phyloP scores from a whole-genome alignment of 2,329 filamentous ascomycete genomes.

The Teratosphaeria destructans region DNA sequence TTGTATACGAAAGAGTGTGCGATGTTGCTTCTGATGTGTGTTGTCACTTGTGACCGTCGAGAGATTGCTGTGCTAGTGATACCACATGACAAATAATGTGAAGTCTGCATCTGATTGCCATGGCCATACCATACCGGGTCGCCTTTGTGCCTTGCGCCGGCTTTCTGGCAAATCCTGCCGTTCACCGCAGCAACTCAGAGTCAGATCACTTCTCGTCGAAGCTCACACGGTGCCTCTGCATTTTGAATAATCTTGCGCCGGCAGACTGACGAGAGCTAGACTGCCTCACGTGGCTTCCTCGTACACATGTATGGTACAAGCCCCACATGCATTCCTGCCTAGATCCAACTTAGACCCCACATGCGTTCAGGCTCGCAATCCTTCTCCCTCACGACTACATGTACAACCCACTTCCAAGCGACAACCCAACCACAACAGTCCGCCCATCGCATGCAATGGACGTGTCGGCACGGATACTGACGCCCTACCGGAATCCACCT shows the following conservation, averaged over 20 bases:
- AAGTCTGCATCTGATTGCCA: background rate
- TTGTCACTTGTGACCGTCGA: background rate
- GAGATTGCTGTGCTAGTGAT: background rate
- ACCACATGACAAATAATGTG: no score
- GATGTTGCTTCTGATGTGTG: background rate
- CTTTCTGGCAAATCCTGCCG: background rate
- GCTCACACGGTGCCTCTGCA: background rate
- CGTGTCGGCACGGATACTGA: conserved; percentile 2
- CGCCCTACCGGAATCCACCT: conserved; percentile 14
- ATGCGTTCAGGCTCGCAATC: background rate
- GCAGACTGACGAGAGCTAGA: background rate
- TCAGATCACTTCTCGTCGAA: background rate
- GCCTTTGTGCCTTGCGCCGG: background rate
- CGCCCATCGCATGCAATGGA: background rate
- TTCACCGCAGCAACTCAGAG: background rate
- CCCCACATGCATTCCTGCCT: background rate
- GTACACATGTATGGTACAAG: background rate
- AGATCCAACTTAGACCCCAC: background rate
- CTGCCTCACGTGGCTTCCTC: background rate
- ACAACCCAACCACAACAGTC: background rate
- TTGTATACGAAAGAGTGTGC: background rate
- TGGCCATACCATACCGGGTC: background rate
- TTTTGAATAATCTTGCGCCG: background rate
- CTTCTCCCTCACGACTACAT: background rate
- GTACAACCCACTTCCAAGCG: background rate